Conservation (phyloP, 192 early-diverging fungal genomes). For the Umbelopsis ramanniana region DNA sequence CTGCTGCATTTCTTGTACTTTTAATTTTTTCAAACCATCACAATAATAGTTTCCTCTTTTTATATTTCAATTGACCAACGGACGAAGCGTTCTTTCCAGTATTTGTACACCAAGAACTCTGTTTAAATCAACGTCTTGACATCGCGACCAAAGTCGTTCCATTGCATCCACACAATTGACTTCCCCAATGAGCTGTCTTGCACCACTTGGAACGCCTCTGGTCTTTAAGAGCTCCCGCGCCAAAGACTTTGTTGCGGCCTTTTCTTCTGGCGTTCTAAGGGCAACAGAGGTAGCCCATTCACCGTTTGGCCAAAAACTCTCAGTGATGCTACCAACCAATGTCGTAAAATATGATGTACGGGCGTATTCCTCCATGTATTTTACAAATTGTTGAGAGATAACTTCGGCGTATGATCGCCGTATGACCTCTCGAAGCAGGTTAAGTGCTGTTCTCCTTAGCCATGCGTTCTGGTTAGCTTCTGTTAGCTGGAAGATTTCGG, state of each 20-base stretch:
- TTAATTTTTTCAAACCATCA: neutral
- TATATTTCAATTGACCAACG: constrained; percentile 28
- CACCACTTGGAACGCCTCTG: constrained; percentile 30
- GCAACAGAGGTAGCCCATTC: constrained; percentile 17
- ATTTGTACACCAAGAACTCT: constrained; percentile 40
- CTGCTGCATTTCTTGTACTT: neutral
- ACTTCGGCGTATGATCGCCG: constrained; percentile 40
- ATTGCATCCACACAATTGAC: constrained; percentile 37
- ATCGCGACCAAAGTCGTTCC: constrained; percentile 39
- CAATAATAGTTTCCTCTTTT: neutral
- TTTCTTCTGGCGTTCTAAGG: constrained; percentile 29
- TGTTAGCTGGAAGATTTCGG: constrained; percentile 41
- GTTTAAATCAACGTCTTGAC: constrained; percentile 34
- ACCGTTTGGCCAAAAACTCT: constrained; percentile 39
- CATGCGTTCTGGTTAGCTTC: constrained; percentile 39
- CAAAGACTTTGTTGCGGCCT: constrained; percentile 21
- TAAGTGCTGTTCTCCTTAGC: constrained; percentile 40
- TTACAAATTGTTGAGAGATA: constrained; percentile 34
- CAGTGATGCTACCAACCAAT: constrained; percentile 13
- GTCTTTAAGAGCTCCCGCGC: constrained; percentile 28
- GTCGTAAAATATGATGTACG: constrained; percentile 29
- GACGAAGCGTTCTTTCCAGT: constrained; percentile 34
- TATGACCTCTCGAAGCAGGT: constrained; percentile 39
- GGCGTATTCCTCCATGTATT: constrained; percentile 33
- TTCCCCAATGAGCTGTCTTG: constrained; percentile 41